Base-by-base conservation (phyloP, 1,284 basidiomycete species). In the Leccinum griseonigrum region DNA sequence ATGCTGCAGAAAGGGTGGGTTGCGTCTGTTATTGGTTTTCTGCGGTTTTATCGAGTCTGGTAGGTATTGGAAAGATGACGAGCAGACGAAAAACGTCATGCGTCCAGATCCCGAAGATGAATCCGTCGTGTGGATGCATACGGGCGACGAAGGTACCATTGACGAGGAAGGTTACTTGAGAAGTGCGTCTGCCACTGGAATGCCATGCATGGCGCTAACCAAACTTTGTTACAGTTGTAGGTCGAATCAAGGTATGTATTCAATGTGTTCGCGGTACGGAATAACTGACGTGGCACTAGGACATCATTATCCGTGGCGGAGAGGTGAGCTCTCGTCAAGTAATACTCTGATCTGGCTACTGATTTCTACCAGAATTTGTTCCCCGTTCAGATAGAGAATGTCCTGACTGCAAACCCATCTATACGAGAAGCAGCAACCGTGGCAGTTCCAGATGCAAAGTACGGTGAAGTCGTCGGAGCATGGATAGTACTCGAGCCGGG, bases 241-340 rank as follows among this genome's bases (percentile, higher is more conserved):
- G 91, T 40, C 81, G 91, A 60, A 88, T 85, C 60, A 92, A 92
- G 80, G 86, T 85, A 65, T 28, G 68, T 63, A 11, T 59, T 4
- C 16, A 3, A 57, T 9, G 22, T 54, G 7, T 6, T 38, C 13
- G 46, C 1, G 18, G 9, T 43, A 26, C 43, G 22, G 16, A 8
- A 48, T 61, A 1, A 60, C 48, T 67, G 38, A 70, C 48, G 2
- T 51, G 48, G 28, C 3, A 3, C 9, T 62, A 90, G 84, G 93
- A 95, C 72, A 84, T 95, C 56, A 93, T 95, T 71, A 95, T 95
- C 66, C 88, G 93, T 18, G 92, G 92, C 29, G 93, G 92, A 67
- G 91, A 94, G 80, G 88, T 87, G 64, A 31, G 65, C 4, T 28
- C 3, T 58, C 31, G 34, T 59, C 29, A 11, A 16, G 14, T 31